Base-by-base conservation (phyloP, 2,329 filamentous ascomycete species). In the Aspergillus fijiensis region DNA sequence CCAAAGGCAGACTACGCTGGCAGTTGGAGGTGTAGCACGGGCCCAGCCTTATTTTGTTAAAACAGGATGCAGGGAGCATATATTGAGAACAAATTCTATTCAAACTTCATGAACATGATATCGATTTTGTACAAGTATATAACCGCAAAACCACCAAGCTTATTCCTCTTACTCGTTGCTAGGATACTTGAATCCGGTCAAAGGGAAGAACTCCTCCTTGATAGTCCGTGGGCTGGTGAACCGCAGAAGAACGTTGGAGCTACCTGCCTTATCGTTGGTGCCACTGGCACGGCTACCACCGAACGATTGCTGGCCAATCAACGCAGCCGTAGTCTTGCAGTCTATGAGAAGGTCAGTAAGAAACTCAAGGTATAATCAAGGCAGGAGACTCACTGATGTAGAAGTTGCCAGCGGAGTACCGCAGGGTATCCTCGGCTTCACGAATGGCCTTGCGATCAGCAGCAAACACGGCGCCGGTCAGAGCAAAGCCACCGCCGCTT, bases 241-340 rank as follows among this genome's bases (percentile, higher is more conserved):
- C 52, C 87, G 80, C 58, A 79, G 81, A 66, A 90, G 71, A 59
- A 88, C 73, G 70, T 85, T 84, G 67, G 80, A 73, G 70, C 84
- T 87, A 35, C 87, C 87, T 19, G 87, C 86, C 81, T 89, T 90
- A 77, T 90, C 88, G 72, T 90, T 90, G 23, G 88, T 90, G 27
- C 88, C 88, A 62, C 85, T 88, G 6, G 86, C 87, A 64, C 88
- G 80, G 12, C 86, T 83, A 56, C 88, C 88, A 23, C 88, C 88
- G 72, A 90, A 90, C 4, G 88, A 85, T 78, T 90, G 88, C 78
- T 90, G 88, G 14, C 87, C 88, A 7, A 90, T 87, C 25, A 91
- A 87, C 16, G 88, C 87, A 45, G 87, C 88, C 1, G 88, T 90
- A 75, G 85, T 79, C 70, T 80, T 79, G 68, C 72, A 76, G 68